Conservation (phyloP, 306 rosid species). For the Cucurbita ficifolia region DNA sequence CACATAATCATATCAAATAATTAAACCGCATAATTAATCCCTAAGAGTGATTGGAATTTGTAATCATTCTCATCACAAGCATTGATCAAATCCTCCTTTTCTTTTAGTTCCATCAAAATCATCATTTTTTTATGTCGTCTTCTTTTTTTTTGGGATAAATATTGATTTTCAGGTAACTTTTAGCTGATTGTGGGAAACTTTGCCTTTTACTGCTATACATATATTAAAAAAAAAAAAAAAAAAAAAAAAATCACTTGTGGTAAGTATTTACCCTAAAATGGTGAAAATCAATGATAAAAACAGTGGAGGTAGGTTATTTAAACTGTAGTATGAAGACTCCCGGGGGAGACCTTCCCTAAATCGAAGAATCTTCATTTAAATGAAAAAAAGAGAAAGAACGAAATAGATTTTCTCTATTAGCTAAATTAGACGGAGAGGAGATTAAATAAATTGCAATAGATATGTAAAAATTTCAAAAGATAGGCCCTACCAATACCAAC, state of each 20-base stretch:
- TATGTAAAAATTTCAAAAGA: no score
- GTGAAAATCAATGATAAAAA: background rate
- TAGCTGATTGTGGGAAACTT: background rate
- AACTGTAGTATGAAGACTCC: no score
- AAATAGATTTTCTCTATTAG: no score
- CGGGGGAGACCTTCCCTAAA: no score
- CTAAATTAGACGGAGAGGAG: no score
- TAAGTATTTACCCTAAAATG: background rate
- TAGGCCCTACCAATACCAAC: no score
- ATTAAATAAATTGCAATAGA: no score
- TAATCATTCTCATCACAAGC: background rate
- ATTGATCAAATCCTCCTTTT: background rate
- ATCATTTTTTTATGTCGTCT: background rate
- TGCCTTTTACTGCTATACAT: background rate
- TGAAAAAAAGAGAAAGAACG: no score
- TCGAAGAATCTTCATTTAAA: no score
- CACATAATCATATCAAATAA: background rate
- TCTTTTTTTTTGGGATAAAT: no score
- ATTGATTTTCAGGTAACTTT: background rate
- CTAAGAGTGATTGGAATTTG: background rate
- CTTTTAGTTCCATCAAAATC: background rate
- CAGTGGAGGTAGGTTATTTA: background rate
- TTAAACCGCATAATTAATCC: background rate
- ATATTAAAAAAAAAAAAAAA: no score
- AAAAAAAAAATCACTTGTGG: background rate